Evolutionary conservation across 768 basidiomycete genomes (phyloP).

Genomic region (Calocybe cyanea): DNA sequence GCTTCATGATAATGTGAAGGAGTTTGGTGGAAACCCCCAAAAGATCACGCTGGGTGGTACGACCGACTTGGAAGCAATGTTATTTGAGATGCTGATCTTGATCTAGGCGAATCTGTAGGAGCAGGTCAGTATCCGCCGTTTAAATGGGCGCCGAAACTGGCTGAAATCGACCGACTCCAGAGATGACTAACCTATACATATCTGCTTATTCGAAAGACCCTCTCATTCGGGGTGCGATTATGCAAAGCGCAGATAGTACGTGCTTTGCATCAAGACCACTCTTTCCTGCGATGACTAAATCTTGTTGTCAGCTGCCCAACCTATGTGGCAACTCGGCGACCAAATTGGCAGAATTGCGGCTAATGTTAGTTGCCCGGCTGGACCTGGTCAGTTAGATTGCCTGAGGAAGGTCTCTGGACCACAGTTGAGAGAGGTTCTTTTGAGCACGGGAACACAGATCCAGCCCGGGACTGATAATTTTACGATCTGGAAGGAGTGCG

Average conservation of each 20-base stretch:
- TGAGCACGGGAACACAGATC: constrained; percentile 28
- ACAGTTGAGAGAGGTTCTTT: constrained; percentile 20
- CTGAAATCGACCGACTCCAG: constrained; percentile 10
- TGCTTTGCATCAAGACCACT: neutral
- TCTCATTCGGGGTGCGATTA: constrained; percentile 29
- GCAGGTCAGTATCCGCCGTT: constrained; percentile 24
- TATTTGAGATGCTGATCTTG: neutral
- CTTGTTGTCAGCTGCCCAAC: constrained; percentile 22
- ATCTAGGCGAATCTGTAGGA: constrained; percentile 29
- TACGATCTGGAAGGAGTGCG: constrained; percentile 30
- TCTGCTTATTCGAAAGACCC: constrained; percentile 25
- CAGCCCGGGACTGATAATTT: constrained; percentile 31
- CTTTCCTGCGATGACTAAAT: neutral
- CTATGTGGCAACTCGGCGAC: constrained; percentile 29
- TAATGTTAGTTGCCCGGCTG: constrained; percentile 24
- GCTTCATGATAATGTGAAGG: constrained; percentile 36
- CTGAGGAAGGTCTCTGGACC: constrained; percentile 23
- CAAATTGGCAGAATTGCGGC: constrained; percentile 25
- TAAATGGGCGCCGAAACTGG: neutral
- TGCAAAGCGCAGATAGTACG: constrained; percentile 32
- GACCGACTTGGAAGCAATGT: neutral
- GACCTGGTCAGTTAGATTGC: constrained; percentile 24
- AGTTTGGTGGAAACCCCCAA: constrained; percentile 41
- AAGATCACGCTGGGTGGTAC: constrained; percentile 42
- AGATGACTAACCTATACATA: constrained; percentile 32